phyloP scores from a whole-genome alignment of 2,329 filamentous ascomycete species.

The Aspergillus tamarii region DNA sequence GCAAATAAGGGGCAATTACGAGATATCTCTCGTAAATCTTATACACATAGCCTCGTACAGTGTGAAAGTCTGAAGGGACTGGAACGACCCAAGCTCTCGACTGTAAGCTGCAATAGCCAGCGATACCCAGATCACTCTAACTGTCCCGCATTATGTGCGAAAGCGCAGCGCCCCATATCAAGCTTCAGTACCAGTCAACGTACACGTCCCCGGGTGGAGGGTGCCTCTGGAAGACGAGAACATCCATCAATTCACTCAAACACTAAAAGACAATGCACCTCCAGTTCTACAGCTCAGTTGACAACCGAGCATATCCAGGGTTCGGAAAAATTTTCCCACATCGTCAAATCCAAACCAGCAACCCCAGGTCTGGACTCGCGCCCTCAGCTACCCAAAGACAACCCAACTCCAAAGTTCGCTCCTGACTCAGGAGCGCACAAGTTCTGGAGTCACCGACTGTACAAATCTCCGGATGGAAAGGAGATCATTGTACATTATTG shows the following conservation, averaged over 20 bases:
- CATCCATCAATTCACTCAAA: not conserved
- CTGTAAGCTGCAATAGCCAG: not conserved
- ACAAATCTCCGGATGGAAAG: slow-evolving; percentile 52
- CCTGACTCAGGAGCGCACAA: slow-evolving; percentile 8
- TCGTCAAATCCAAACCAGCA: not conserved
- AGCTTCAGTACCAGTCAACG: not conserved
- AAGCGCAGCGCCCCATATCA: not conserved
- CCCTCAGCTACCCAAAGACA: not conserved
- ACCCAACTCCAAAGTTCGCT: not conserved
- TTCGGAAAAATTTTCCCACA: not conserved
- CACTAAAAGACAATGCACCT: not conserved
- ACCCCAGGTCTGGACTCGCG: not conserved
- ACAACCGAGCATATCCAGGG: not conserved
- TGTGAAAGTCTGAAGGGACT: not conserved
- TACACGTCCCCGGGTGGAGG: not conserved
- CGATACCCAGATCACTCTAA: not conserved
- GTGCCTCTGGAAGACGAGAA: not conserved
- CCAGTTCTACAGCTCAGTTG: not conserved
- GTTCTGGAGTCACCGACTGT: slow-evolving; percentile 42
- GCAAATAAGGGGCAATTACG: not conserved
- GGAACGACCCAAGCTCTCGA: not conserved
- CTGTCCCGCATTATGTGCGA: not conserved
- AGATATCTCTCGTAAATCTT: not conserved
- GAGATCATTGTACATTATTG: slow-evolving; percentile 78
- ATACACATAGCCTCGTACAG: not conserved